Conservation (phyloP, 768 basidiomycete species). For the Leccinum variicolor region DNA sequence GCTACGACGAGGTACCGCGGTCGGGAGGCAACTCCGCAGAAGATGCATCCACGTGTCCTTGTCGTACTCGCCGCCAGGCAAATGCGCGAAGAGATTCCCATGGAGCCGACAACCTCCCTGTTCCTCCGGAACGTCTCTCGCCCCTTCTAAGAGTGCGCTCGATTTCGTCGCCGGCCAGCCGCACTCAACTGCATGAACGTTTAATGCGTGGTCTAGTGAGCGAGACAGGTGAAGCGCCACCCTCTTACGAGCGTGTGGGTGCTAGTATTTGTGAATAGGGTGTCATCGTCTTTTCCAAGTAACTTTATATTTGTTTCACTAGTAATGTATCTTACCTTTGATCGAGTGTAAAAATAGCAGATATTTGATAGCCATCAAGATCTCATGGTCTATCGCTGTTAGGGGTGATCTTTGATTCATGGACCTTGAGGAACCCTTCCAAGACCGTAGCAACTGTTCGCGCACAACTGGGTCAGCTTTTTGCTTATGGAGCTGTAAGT, state of each 20-base stretch:
- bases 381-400: neutral
- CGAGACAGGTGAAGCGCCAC: constrained; percentile 80
- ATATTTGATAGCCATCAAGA: neutral
- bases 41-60: constrained; percentile 39
- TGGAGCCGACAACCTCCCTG: neutral
- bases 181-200: constrained; percentile 64
- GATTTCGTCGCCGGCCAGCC: constrained; percentile 37
- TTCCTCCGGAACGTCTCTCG: constrained; percentile 24
- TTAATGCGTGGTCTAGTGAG: constrained; percentile 81
- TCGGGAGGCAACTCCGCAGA: constrained; percentile 5
- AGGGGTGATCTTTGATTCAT: too few relatives aligned
- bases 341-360: neutral
- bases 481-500: too few relatives aligned
- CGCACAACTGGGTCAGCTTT: too few relatives aligned
- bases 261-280: neutral
- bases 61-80: constrained; percentile 26
- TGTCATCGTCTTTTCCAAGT: neutral
- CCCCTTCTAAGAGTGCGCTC: constrained; percentile 33
- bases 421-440: too few relatives aligned
- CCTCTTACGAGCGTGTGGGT: constrained; percentile 31
- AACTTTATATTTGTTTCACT: neutral
- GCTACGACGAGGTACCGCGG: constrained; percentile 48
- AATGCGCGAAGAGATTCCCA: constrained; percentile 1
- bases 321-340: neutral
- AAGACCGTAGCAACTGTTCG: too few relatives aligned